Conservation (phyloP, 352 stramenopile species). For the Elongisporangium prolatum region DNA sequence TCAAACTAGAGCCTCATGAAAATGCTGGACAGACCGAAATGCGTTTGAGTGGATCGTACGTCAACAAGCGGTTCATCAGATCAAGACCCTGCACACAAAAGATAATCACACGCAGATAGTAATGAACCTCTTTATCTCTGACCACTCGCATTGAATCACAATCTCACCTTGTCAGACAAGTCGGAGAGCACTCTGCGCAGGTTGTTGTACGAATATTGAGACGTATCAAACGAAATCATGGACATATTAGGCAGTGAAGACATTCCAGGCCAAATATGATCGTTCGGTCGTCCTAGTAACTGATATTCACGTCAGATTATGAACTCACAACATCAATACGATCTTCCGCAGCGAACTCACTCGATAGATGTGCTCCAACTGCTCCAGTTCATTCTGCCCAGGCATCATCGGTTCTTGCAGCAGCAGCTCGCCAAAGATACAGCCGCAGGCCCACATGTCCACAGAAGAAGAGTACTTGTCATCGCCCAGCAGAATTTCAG, state of each 20-base stretch:
- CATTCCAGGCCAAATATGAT: slow-evolving; percentile 58
- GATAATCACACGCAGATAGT: slow-evolving; percentile 21
- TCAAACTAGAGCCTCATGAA: background rate
- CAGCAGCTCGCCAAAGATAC: slow-evolving; percentile 57
- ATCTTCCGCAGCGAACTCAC: slow-evolving; percentile 7
- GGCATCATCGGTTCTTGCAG: slow-evolving; percentile 52
- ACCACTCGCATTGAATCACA: background rate
- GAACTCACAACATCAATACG: background rate
- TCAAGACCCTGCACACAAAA: slow-evolving; percentile 25
- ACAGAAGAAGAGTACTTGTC: slow-evolving; percentile 86
- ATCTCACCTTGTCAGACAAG: slow-evolving; percentile 25
- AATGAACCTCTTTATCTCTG: background rate
- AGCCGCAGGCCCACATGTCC: slow-evolving; percentile 87
- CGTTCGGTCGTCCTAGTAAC: slow-evolving; percentile 54
- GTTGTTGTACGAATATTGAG: slow-evolving; percentile 30
- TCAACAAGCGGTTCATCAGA: slow-evolving; percentile 39
- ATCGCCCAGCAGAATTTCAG: slow-evolving; percentile 89
- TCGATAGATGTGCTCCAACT: slow-evolving; percentile 71
- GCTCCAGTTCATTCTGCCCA: slow-evolving; percentile 57
- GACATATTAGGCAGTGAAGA: slow-evolving; percentile 30
- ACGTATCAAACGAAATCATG: slow-evolving; percentile 31
- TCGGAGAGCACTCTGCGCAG: slow-evolving; percentile 29
- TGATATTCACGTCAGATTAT: slow-evolving; percentile 2
- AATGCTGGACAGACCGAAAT: slow-evolving; percentile 29
- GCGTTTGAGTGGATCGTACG: slow-evolving; percentile 44